These are phyloP conservation scores for Achaetomium macrosporum DNA, from an alignment of 2,329 filamentous ascomycete genomes.

Conservation along the genomic window DNA sequence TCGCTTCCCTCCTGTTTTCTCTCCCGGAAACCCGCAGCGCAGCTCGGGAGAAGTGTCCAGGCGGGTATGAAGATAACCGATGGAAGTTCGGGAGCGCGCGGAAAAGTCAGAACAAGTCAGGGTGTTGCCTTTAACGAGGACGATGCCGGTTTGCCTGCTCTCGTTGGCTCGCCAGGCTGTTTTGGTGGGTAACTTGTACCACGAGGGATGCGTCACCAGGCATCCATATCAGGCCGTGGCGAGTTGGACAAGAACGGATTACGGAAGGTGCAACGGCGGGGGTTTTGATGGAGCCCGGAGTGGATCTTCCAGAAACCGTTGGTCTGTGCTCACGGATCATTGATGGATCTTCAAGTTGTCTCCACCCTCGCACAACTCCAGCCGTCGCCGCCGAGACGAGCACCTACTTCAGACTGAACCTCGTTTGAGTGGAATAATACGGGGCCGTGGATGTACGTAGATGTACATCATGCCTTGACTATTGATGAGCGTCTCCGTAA, in stretches of 20 bases:
- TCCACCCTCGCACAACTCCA: background rate
- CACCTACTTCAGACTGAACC: too few relatives aligned
- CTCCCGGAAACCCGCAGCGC: background rate
- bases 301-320: slow-evolving; percentile 10
- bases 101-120: too few relatives aligned
- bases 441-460: too few relatives aligned
- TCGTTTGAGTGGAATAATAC: too few relatives aligned
- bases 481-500: too few relatives aligned
- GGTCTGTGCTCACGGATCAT: slow-evolving; percentile 4
- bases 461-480: too few relatives aligned
- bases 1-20: background rate
- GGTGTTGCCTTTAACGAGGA: background rate
- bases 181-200: background rate
- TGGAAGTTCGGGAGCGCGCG: too few relatives aligned
- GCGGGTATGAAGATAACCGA: background rate
- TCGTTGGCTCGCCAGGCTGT: background rate
- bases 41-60: background rate
- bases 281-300: background rate
- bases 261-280: background rate
- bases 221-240: background rate
- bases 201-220: slow-evolving; percentile 3
- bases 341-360: background rate
- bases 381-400: background rate
- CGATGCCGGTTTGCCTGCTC: background rate
- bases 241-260: too few relatives aligned